A percentile compares a stretch with the other conserved stretches of the same genome.
These are phyloP conservation scores for Patellifolia procumbens DNA, from an alignment of 179 eudicot genomes.

Conservation along the genomic window DNA sequence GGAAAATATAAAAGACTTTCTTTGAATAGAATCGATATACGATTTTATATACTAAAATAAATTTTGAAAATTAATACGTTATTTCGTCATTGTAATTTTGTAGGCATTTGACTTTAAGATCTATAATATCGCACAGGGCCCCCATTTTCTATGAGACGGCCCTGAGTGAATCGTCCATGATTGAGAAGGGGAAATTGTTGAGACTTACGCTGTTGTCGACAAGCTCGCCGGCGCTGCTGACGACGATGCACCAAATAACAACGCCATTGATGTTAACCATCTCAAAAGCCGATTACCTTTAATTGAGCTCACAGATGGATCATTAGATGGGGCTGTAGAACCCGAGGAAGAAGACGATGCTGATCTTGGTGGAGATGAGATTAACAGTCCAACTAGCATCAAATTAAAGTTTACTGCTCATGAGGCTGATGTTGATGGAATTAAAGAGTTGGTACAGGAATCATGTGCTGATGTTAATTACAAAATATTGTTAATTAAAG, in stretches of 20 bases:
- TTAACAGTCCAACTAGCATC: constrained; percentile 54
- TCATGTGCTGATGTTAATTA: constrained; percentile 70
- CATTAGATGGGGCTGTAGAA: constrained; percentile 34
- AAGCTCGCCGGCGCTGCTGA: constrained; percentile 19
- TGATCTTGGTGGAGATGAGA: constrained; percentile 27
- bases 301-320: constrained; percentile 41
- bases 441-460: constrained; percentile 55
- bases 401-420: constrained; percentile 73
- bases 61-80: too few relatives aligned
- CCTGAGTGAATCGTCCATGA: too few relatives aligned
- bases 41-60: too few relatives aligned
- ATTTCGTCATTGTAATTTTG: too few relatives aligned
- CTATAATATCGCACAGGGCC: too few relatives aligned
- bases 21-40: too few relatives aligned
- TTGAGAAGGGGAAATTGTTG: too few relatives aligned
- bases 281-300: constrained; percentile 4
- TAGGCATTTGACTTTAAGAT: too few relatives aligned
- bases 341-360: constrained; percentile 19
- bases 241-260: too few relatives aligned
- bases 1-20: too few relatives aligned
- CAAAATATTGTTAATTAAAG: constrained; percentile 63
- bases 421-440: constrained; percentile 77
- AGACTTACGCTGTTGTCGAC: constrained; percentile 37
- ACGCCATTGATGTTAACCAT: background rate
- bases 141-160: too few relatives aligned